Evolutionary conservation across 2,329 filamentous ascomycete genomes (phyloP), one percentile per base, ranked within the genome.

Genomic region (Diaporthe vexans): DNA sequence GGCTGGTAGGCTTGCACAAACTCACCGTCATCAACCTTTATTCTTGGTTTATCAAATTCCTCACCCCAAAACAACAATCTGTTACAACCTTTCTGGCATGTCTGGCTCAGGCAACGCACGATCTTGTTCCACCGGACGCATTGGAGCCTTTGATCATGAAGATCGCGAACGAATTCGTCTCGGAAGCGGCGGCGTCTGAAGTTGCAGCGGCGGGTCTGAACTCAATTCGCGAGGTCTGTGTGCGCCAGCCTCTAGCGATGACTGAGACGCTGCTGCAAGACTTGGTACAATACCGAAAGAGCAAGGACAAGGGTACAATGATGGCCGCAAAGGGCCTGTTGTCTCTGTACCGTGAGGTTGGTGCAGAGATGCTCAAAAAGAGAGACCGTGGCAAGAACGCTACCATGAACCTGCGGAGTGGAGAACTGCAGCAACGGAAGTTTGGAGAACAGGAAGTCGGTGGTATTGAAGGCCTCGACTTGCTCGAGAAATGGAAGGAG

Each of bases 121-220:
- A 92, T 77, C 89, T 98, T 51, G 95, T 99, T 0, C 97, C 97
- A 0, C 96, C 96, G 0, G 97, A 99, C 86, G 94, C 92, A 0
- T 87, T 99, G 15, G 95, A 98, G 82, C 96, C 97, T 0, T 86
- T 98, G 6, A 88, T 99, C 2, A 93, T 95, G 82, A 98, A 98
- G 85, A 98, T 99, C 79, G 96, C 97, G 43, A 98, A 98, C 81
- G 97, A 99, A 82, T 99, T 99, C 81, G 96, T 99, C 2, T 98
- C 95, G 0, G 97, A 99, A 85, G 97, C 95, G 1, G 92, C 95
- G 0, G 95, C 97, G 0, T 90, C 94, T 4, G 95, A 98, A 83
- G 96, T 99, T 40, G 94, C 94, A 0, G 93, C 95, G 5, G 96
- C 97, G 6, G 97, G 96, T 80, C 88, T 99, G 72, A 98, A 98